Evolutionary conservation across 192 early-diverging fungal genomes (phyloP), one percentile per base, ranked within the genome.

Genomic region (Funneliformis geosporum): DNA sequence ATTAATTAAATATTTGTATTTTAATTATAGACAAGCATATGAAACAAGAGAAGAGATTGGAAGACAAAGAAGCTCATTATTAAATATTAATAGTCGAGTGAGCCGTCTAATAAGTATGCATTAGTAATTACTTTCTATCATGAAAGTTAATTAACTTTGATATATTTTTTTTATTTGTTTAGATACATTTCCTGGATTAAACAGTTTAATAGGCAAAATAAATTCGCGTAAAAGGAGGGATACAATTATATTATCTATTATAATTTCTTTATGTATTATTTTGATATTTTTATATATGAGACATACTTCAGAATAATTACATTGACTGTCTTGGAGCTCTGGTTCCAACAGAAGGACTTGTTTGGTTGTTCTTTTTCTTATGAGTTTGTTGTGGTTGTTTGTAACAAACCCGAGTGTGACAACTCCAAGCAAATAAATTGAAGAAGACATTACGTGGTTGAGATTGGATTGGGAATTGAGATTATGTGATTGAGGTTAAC

Each of bases 201-300:
- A 92, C 69, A 91, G 87, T 73, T 80, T 95, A 72, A 90, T 95
- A 16, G 81, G 85, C 39, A 89, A 85, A 80, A 95, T 95, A 80
- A 86, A 90, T 55, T 88, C 86, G 28, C 81, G 91, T 23, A 89
- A 90, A 82, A 86, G 84, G 75, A 82, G 93, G 38, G 93, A 95
- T 80, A 89, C 90, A 59, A 79, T 94, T 60, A 93, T 95, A 60
- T 84, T 95, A 82, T 90, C 90, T 12, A 85, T 85, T 16, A 92
- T 95, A 33, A 89, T 94, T 42, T 87, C 89, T 39, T 83, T 84
- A 0, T 92, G 90, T 79, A 83, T 84, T 28, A 87, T 91, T 79
- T 42, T 79, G 23, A 42, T 79, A 70, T 79, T 70, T 70, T 60
- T 69, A 33, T 79, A 79, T 70, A 69, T n/a, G 40, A 69, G 50